phyloP scores from a whole-genome alignment of 305 asterid genomes.

The Rubia peregrina region DNA sequence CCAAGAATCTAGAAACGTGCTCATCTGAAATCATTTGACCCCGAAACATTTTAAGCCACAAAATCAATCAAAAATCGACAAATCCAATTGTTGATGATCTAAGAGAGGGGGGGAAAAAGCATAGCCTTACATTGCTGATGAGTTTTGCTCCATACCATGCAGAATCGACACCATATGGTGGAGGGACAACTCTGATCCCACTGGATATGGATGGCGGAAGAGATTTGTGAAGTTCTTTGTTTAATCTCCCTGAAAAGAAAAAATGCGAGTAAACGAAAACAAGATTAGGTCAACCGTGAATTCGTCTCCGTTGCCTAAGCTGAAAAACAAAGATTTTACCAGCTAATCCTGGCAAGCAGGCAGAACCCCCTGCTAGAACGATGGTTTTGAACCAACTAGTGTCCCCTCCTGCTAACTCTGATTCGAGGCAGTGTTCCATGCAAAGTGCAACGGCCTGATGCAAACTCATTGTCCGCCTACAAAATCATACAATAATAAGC shows the following conservation, averaged over 20 bases:
- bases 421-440: conserved; percentile 89
- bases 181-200: conserved; percentile 78
- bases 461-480: conserved; percentile 86
- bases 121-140: conserved; percentile 71
- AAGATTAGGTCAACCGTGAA: neutral
- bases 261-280: neutral
- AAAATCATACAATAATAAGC: conserved; percentile 17
- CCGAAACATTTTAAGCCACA: conserved; percentile 17
- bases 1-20: conserved; percentile 73
- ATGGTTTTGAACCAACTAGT: conserved; percentile 79
- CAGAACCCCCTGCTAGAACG: conserved; percentile 83
- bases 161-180: conserved; percentile 81
- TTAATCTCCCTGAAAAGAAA: conserved; percentile 64
- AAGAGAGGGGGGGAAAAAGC: neutral
- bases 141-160: conserved; percentile 97
- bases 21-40: conserved; percentile 39
- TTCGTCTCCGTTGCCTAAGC: neutral
- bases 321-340: conserved; percentile 30
- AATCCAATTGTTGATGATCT: neutral
- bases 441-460: conserved; percentile 86
- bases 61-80: too few relatives aligned
- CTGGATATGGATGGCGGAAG: conserved; percentile 42
- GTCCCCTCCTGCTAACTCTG: conserved; percentile 67
- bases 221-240: conserved; percentile 56
- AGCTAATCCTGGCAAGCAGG: conserved; percentile 96